Base-by-base conservation (phyloP, 169 alveolate genomes). In the Plasmodium sp. region DNA sequence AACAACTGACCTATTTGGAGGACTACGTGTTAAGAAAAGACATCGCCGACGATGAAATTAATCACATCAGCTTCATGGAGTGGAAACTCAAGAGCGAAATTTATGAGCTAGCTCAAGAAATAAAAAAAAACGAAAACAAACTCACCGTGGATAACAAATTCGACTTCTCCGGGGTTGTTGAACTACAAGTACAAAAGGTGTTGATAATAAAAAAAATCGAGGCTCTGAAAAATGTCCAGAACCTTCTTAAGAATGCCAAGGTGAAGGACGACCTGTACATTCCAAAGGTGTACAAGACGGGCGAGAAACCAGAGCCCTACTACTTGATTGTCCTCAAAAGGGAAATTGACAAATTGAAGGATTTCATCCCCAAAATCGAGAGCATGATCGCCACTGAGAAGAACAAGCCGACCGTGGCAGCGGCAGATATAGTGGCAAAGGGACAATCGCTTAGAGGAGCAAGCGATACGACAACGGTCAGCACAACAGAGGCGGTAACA, bases 271-370 rank as follows among this genome's bases (percentile, higher is more conserved):
- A 3, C 7, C 5, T 86, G 2, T 36, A 86, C 27, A 58, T 86
- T 56, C 93, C 93, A 1, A n/a, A 74, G 36, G 36, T 39, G n/a
- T 86, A 86, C 14, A 58, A 58, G 33, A 36, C 72, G 1, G 54
- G 31, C 6, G 31, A 54, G 7, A 74, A 54, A 33, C 72, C 80
- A 0, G 93, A 86, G 81, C 86, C 93, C 16, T 77, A 86, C 54
- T 86, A 86, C 43, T 86, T 86, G 81, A 34, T 86, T 18, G 86
- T 22, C 12, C 39, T 86, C 41, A 86, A 86, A 51, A 51, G n/a
- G 39, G 93, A 86, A 67, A n/a, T 86, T 56, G 93, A 86, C 81
- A 86, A 79, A 56, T 22, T 86, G 33, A 41, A 31, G 45, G 33
- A 16, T 1, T 75, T 77, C 41, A 86, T 86, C 7, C 93, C 93